phyloP scores from a whole-genome alignment of 2,329 filamentous ascomycete species.

The Trichoderma sp. region DNA sequence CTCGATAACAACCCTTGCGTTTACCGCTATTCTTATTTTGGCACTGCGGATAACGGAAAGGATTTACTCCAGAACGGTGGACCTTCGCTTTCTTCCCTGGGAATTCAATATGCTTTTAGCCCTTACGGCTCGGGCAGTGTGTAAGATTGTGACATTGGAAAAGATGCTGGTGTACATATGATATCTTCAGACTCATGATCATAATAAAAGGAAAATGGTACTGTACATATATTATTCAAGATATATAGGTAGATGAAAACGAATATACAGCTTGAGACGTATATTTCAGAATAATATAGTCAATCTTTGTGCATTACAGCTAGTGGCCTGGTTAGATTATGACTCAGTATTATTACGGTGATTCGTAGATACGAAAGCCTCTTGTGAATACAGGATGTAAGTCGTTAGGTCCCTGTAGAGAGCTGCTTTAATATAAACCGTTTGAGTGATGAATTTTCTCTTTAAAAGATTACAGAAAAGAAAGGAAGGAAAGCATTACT shows the following conservation, averaged over 20 bases:
- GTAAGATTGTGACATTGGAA: background rate
- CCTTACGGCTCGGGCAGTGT: background rate
- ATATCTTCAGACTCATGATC: background rate
- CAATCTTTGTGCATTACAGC: background rate
- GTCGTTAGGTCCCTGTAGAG: background rate
- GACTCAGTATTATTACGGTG: background rate
- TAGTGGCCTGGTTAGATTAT: background rate
- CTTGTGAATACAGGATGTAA: background rate
- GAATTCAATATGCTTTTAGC: background rate
- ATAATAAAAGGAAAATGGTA: background rate
- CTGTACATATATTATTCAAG: background rate
- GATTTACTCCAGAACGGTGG: background rate
- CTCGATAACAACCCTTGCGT: conserved; percentile 40
- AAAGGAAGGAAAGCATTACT: too few relatives aligned
- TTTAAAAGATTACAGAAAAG: too few relatives aligned
- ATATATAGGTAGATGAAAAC: background rate
- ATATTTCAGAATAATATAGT: background rate
- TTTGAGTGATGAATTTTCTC: background rate
- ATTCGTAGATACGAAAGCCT: background rate
- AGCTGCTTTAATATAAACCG: background rate
- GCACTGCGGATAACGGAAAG: conserved; percentile 21
- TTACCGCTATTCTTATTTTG: conserved; percentile 41
- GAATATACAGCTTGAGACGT: background rate
- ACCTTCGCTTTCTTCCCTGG: background rate
- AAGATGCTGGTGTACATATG: background rate